A percentile compares a stretch with the other conserved stretches of the same genome.
phyloP scores from a whole-genome alignment of 169 alveolate genomes.

The Prorocentrum cordatum region DNA sequence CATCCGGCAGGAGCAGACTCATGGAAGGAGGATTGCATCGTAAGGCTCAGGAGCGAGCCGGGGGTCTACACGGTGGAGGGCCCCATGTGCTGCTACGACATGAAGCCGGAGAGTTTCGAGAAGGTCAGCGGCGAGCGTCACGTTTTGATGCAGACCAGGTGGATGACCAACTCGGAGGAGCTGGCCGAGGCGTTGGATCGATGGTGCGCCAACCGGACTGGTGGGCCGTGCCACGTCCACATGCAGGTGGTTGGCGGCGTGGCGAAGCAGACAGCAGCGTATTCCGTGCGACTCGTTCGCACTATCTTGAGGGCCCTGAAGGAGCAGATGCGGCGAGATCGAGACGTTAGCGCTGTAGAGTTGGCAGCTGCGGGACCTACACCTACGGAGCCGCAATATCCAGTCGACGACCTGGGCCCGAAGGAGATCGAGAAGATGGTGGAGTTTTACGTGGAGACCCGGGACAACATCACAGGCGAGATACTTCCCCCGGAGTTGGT shows the following conservation, averaged over 20 bases:
- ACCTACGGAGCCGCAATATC: background rate
- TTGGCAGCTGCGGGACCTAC: background rate
- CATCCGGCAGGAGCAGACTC: too few relatives aligned
- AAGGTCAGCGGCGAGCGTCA: too few relatives aligned
- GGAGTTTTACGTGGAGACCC: background rate
- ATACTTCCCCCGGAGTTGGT: background rate
- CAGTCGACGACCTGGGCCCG: background rate
- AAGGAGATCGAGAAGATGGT: background rate
- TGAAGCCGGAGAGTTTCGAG: too few relatives aligned
- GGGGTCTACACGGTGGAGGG: too few relatives aligned
- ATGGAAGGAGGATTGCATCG: too few relatives aligned
- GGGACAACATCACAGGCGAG: slow-evolving; percentile 20
- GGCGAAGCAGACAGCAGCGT: background rate
- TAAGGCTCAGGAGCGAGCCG: too few relatives aligned
- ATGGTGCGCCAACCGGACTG: background rate
- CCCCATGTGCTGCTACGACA: too few relatives aligned
- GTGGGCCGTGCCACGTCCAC: background rate
- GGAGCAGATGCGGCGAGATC: background rate
- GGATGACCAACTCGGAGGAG: background rate
- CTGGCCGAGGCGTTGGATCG: background rate
- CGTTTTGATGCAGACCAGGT: too few relatives aligned
- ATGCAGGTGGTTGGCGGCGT: background rate
- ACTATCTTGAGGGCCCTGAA: background rate
- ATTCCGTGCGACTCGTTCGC: background rate
- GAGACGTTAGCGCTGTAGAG: background rate